These are phyloP conservation scores for Silybum marianum DNA, from an alignment of 129 eudicot species.

Conservation along the genomic window DNA sequence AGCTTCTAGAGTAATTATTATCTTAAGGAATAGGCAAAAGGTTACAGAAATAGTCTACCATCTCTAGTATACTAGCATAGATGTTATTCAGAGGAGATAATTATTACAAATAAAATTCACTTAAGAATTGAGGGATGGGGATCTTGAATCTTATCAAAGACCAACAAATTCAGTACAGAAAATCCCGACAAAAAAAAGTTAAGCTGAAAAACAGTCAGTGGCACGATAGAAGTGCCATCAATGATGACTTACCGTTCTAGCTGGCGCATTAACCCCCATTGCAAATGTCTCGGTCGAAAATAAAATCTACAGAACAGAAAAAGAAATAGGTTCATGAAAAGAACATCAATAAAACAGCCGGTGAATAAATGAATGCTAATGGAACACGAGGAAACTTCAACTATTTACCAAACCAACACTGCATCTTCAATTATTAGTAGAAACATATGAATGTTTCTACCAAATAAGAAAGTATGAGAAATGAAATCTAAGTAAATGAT, in stretches of 20 bases:
- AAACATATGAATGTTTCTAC: neutral
- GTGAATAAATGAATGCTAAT: constrained; percentile 1
- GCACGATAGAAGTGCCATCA: neutral
- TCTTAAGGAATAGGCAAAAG: too few relatives aligned
- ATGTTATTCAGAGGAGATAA: too few relatives aligned
- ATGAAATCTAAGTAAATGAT: neutral
- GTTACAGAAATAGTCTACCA: too few relatives aligned
- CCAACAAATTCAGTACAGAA: neutral
- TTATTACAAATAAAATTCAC: neutral
- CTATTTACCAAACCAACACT: neutral
- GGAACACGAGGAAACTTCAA: constrained; percentile 8
- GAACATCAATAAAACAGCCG: neutral
- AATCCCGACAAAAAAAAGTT: neutral
- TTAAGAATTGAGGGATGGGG: neutral
- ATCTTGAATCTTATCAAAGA: neutral
- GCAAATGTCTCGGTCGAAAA: constrained; percentile 99
- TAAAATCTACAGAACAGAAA: constrained; percentile 51
- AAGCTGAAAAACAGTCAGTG: too few relatives aligned
- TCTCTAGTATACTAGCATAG: too few relatives aligned
- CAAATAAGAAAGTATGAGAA: neutral
- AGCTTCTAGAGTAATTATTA: too few relatives aligned
- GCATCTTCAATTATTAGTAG: neutral
- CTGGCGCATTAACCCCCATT: constrained; percentile 99
- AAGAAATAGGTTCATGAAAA: neutral
- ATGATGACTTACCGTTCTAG: constrained; percentile 82